Evolutionary conservation across 2,329 filamentous ascomycete genomes (phyloP).

Genomic region (Stemphylium vesicarium): DNA sequence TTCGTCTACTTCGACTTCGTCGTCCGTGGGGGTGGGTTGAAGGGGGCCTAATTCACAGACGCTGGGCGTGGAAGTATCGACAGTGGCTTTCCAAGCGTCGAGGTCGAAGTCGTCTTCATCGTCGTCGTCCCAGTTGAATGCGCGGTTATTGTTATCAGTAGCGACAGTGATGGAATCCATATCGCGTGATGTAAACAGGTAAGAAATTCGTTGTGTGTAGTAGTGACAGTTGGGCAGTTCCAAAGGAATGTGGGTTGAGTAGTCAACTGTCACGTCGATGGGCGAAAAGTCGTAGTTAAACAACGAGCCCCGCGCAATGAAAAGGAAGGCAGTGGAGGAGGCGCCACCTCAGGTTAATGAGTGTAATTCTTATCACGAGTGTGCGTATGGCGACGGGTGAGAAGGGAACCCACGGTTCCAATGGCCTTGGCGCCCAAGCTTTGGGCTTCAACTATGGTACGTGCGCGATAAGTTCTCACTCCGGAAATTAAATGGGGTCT

Average conservation of each 20-base stretch:
- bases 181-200: neutral
- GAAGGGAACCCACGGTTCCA: conserved; percentile 4
- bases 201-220: neutral
- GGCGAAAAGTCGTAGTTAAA: neutral
- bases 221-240: neutral
- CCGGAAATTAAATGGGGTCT: neutral
- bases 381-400: neutral
- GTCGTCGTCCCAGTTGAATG: conserved; percentile 32
- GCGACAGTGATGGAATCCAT: conserved; percentile 6
- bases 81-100: conserved; percentile 19
- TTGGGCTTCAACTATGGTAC: conserved; percentile 6
- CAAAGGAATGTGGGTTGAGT: neutral
- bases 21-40: conserved; percentile 3
- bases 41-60: conserved; percentile 12
- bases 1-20: neutral
- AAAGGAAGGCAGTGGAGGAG: neutral
- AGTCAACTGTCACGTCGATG: neutral
- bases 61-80: conserved; percentile 18
- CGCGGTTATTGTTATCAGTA: conserved; percentile 8
- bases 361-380: neutral
- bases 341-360: neutral
- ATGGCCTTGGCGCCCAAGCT: conserved; percentile 2
- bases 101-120: conserved; percentile 31
- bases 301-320: neutral
- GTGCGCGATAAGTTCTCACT: neutral